These are phyloP conservation scores for Pleurotus eryngii DNA, from an alignment of 768 basidiomycete species.

Conservation along the genomic window DNA sequence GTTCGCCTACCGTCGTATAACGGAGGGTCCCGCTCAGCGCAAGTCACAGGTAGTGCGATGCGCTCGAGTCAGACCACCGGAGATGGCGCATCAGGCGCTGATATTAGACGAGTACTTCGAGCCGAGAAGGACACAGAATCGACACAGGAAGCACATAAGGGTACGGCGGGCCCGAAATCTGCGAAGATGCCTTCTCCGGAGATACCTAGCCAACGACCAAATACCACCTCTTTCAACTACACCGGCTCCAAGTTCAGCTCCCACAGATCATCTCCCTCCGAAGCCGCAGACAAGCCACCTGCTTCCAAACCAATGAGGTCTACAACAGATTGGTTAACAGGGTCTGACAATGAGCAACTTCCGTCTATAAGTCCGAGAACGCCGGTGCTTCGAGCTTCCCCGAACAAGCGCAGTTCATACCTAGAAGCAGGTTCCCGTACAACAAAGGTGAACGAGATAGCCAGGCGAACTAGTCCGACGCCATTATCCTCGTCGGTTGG, in stretches of 20 bases:
- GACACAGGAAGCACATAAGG: neutral
- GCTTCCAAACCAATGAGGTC: slow-evolving; percentile 16
- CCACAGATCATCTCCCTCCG: neutral
- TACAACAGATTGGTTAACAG: slow-evolving; percentile 71
- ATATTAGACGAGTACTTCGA: neutral
- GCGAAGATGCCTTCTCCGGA: neutral
- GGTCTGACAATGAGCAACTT: slow-evolving; percentile 45
- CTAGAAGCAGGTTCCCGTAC: slow-evolving; percentile 39
- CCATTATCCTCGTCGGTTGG: neutral
- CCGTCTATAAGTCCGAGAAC: slow-evolving; percentile 12
- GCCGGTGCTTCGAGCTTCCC: slow-evolving; percentile 58
- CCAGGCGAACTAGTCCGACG: neutral
- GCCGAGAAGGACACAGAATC: neutral
- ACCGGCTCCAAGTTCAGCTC: slow-evolving; percentile 13
- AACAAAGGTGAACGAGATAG: neutral
- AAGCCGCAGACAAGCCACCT: neutral
- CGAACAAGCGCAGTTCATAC: slow-evolving; percentile 69
- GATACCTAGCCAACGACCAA: neutral
- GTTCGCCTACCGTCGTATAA: slow-evolving; percentile 11
- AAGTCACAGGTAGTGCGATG: slow-evolving; percentile 52
- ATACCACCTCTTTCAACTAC: slow-evolving; percentile 34
- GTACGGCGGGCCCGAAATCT: neutral
- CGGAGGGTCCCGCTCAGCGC: slow-evolving; percentile 52
- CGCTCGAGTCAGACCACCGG: slow-evolving; percentile 29
- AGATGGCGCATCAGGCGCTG: slow-evolving; percentile 1